Conservation (phyloP, 2,329 filamentous ascomycete species). For the Pseudopithomyces maydicus region DNA sequence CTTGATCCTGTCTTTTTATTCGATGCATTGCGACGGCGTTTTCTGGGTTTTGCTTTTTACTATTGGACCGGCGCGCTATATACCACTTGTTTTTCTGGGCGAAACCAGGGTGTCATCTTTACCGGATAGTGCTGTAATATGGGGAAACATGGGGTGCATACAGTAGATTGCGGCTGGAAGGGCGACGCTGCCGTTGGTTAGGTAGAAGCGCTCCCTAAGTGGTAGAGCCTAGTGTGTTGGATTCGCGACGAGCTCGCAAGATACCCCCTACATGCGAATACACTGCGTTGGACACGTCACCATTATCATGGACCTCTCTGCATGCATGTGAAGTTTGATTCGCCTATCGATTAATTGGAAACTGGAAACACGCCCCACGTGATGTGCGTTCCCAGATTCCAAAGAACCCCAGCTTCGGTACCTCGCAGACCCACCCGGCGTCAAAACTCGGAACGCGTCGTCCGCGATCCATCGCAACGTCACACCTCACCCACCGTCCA, state of each 20-base stretch:
- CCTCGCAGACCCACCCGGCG: slow-evolving; percentile 2
- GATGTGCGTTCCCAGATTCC: slow-evolving; percentile 1
- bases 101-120: slow-evolving; percentile 1
- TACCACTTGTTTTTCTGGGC: slow-evolving; percentile 30
- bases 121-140: slow-evolving; percentile 1
- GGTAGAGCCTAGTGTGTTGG: slow-evolving; percentile 40
- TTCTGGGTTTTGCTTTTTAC: slow-evolving; percentile 11
- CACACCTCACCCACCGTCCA: background rate
- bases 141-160: background rate
- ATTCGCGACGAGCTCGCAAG: slow-evolving; percentile 16
- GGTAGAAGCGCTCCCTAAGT: slow-evolving; percentile 32
- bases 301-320: background rate
- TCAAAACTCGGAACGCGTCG: background rate
- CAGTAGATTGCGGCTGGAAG: background rate
- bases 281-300: background rate
- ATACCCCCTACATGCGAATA: slow-evolving; percentile 1
- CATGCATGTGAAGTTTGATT: too few relatives aligned
- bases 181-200: background rate
- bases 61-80: slow-evolving; percentile 21
- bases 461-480: slow-evolving; percentile 4
- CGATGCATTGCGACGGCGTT: slow-evolving; percentile 42
- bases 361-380: too few relatives aligned
- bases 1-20: slow-evolving; percentile 9
- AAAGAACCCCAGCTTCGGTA: background rate
- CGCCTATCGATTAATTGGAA: too few relatives aligned